Evolutionary conservation across 2,329 filamentous ascomycete genomes (phyloP), one percentile per base, ranked within the genome.

Genomic region (Talaromyces sp.): DNA sequence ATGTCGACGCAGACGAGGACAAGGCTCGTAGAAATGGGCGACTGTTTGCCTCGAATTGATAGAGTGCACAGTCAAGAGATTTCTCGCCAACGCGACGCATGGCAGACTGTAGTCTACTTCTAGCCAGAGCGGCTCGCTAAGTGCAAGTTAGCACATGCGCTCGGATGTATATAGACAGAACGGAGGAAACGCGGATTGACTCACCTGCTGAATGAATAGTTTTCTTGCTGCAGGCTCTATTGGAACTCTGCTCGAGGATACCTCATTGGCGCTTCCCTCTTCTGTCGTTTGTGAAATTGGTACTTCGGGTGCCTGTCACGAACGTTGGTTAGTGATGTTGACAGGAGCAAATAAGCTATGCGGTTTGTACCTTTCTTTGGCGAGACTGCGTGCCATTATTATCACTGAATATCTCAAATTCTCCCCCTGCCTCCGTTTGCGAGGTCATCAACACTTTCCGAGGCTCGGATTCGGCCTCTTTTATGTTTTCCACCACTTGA

Each of bases 61-160:
- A 78, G 35, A 80, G 65, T 16, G 77, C 73, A 19, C 75, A 76
- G 64, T 80, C 78, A 59, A 80, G 74, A 64, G 78, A 73, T 63
- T 76, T 71, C 64, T 75, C 70, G 66, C 71, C 70, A 49, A 78
- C 73, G 62, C 72, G 75, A 52, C 75, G 77, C 77, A 79, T 78
- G 56, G 78, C 78, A 47, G 70, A 74, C 69, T 78, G 78, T 60
- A 80, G 71, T 66, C 73, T 73, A 66, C 64, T 74, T 60, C 73
- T 75, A 56, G 79, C 76, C 11, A 79, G 73, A 49, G 60, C 71
- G 60, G 78, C 78, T 79, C 78, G 80, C 78, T 80, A 58, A 43
- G 33, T 35, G 31, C n/a, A 54, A 33, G 68, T 71, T 61, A 69
- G 68, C 35, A 52, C 35, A 31, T 35, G 43, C 49, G 54, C 41